Conservation (phyloP, 2,329 filamentous ascomycete species). For the Epichloe hybrida region DNA sequence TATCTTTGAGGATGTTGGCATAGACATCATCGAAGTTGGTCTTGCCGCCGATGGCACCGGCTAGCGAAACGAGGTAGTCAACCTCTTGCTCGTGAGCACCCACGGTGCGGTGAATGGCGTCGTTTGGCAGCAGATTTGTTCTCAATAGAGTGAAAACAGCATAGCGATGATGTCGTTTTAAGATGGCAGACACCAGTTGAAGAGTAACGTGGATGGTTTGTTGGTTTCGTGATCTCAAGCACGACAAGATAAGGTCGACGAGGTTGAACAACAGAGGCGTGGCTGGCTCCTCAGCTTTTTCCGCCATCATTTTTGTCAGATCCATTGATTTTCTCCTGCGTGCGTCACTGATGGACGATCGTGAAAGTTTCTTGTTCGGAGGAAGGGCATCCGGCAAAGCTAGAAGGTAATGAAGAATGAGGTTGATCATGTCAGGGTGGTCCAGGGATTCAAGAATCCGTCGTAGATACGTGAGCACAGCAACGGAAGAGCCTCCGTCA, state of each 20-base stretch:
- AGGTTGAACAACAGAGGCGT: slow-evolving; percentile 87
- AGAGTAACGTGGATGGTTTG: slow-evolving; percentile 86
- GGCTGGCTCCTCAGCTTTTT: slow-evolving; percentile 56
- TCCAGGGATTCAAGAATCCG: slow-evolving; percentile 84
- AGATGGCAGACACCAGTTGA: slow-evolving; percentile 72
- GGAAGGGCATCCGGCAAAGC: slow-evolving; percentile 52
- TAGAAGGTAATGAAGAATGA: slow-evolving; percentile 84
- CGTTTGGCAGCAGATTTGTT: slow-evolving; percentile 43
- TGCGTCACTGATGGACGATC: slow-evolving; percentile 49
- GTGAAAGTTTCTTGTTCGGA: slow-evolving; percentile 23
- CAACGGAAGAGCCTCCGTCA: slow-evolving; percentile 90
- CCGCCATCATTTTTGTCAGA: slow-evolving; percentile 64
- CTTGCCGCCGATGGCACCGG: slow-evolving; percentile 53
- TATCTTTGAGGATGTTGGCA: slow-evolving; percentile 58
- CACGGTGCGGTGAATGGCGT: slow-evolving; percentile 47
- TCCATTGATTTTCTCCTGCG: slow-evolving; percentile 83
- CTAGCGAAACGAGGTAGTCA: slow-evolving; percentile 55
- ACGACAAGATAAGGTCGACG: slow-evolving; percentile 78
- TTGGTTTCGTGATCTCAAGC: slow-evolving; percentile 67
- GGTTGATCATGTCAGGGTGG: slow-evolving; percentile 85
- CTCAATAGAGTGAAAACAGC: slow-evolving; percentile 65
- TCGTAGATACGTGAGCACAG: slow-evolving; percentile 84
- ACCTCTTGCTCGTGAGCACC: slow-evolving; percentile 66
- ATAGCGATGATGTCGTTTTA: slow-evolving; percentile 79
- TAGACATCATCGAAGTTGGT: slow-evolving; percentile 62